Conservation (phyloP, 2,329 filamentous ascomycete species). For the Basipetospora chlamydospora region DNA sequence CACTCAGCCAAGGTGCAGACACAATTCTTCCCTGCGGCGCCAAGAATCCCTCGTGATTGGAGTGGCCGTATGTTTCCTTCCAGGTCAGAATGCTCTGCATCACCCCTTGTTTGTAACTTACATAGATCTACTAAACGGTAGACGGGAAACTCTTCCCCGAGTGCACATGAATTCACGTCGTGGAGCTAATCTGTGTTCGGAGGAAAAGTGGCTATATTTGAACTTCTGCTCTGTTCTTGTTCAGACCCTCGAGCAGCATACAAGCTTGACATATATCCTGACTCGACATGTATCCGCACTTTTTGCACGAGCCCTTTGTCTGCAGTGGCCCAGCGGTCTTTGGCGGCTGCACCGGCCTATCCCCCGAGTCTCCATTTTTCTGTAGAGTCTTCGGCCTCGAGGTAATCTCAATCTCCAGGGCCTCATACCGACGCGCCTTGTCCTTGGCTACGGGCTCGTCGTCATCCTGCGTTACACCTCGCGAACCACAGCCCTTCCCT, state of each 20-base stretch:
- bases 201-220: conserved; percentile 37
- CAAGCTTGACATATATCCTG: conserved; percentile 92
- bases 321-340: conserved; percentile 33
- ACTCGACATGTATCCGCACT: conserved; percentile 90
- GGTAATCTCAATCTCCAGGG: conserved; percentile 19
- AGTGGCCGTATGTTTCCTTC: too few species aligned
- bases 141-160: too few species aligned
- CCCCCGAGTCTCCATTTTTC: background rate
- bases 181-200: too few species aligned
- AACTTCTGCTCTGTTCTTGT: conserved; percentile 57
- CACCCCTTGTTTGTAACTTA: too few species aligned
- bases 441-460: conserved; percentile 78
- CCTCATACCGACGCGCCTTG: conserved; percentile 13
- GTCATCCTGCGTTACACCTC: conserved; percentile 50
- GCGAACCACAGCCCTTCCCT: conserved; percentile 8
- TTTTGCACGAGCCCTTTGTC: conserved; percentile 67
- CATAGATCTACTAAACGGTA: too few species aligned
- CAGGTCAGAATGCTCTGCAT: too few species aligned
- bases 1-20: too few species aligned
- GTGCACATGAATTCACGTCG: background rate
- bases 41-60: too few species aligned
- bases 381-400: background rate
- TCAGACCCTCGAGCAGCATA: conserved; percentile 73
- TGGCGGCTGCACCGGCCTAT: conserved; percentile 6
- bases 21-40: too few species aligned